Percentiles rank a stretch among this genome's conserved stretches.
phyloP scores from a whole-genome alignment of 495 filamentous ascomycete genomes.

The Penicillium cosmopolitanum region DNA sequence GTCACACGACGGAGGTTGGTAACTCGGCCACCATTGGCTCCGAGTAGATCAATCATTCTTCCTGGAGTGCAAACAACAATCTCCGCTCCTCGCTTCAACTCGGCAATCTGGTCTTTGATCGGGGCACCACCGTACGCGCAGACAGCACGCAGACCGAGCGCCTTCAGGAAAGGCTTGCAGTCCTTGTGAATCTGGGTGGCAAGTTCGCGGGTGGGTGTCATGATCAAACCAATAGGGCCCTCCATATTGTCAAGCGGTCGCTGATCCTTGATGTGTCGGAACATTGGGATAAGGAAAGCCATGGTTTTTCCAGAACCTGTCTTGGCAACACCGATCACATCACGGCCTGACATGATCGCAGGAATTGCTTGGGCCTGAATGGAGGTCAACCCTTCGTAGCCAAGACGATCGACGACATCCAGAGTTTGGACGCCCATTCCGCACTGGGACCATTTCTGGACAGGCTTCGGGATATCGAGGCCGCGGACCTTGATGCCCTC shows the following conservation, averaged over 20 bases:
- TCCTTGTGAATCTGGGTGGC: conserved; percentile 94
- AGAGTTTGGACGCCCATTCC: conserved; percentile 84
- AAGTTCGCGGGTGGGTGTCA: conserved; percentile 94
- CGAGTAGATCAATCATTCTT: conserved; percentile 94
- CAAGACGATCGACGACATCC: conserved; percentile 81
- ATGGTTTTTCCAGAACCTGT: conserved; percentile 99
- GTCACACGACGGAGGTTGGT: conserved; percentile 88
- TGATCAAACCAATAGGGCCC: conserved; percentile 83
- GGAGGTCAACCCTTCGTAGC: conserved; percentile 87
- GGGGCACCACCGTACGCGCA: conserved; percentile 95
- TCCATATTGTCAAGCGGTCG: conserved; percentile 79
- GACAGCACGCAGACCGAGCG: conserved; percentile 86
- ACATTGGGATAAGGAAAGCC: conserved; percentile 94
- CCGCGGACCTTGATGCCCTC: conserved; percentile 94
- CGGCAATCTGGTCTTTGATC: conserved; percentile 97
- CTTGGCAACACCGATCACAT: conserved; percentile 96
- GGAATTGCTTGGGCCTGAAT: conserved; percentile 97
- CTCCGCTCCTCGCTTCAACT: conserved; percentile 92
- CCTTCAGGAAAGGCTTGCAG: conserved; percentile 90
- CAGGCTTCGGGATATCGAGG: conserved; percentile 85
- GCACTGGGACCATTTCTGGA: conserved; percentile 96
- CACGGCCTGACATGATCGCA: conserved; percentile 92
- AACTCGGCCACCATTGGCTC: conserved; percentile 89
- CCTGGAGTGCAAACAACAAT: conserved; percentile 95
- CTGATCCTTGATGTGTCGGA: conserved; percentile 96